Evolutionary conservation across 1,139 yeast species (phyloP).

Genomic region (Cylindricascospora bacillispora): DNA sequence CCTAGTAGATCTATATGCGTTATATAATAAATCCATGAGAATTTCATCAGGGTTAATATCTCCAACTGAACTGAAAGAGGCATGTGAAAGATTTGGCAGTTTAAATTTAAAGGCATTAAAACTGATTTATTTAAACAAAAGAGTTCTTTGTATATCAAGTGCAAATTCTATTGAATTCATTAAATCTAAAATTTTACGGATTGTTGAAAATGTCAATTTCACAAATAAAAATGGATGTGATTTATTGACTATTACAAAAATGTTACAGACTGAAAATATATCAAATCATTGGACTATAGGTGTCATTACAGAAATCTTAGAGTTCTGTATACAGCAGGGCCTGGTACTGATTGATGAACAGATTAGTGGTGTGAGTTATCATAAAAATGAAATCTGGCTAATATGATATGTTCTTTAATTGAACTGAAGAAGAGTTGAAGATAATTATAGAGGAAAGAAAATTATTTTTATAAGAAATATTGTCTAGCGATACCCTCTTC

Average conservation of each 20-base stretch:
- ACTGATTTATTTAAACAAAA: slow-evolving; percentile 31
- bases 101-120: slow-evolving; percentile 35
- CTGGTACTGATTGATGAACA: slow-evolving; percentile 50
- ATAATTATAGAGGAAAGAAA: background rate
- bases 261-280: slow-evolving; percentile 16
- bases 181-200: slow-evolving; percentile 21
- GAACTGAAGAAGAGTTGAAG: background rate
- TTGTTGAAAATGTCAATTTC: slow-evolving; percentile 16
- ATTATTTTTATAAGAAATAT: background rate
- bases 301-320: slow-evolving; percentile 57
- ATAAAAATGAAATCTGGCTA: slow-evolving; percentile 14
- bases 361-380: slow-evolving; percentile 23
- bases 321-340: slow-evolving; percentile 45
- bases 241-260: slow-evolving; percentile 18
- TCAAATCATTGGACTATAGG: slow-evolving; percentile 57
- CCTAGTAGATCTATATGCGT: slow-evolving; percentile 44
- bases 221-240: slow-evolving; percentile 15
- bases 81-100: slow-evolving; percentile 36
- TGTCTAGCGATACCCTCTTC: slow-evolving; percentile 28
- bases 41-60: slow-evolving; percentile 46
- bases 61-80: slow-evolving; percentile 42
- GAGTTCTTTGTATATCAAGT: slow-evolving; percentile 29
- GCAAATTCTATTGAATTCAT: slow-evolving; percentile 30
- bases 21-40: slow-evolving; percentile 45
- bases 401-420: too few species aligned